Conservation (phyloP, 148 eudicot species). For the Drosera capensis region DNA sequence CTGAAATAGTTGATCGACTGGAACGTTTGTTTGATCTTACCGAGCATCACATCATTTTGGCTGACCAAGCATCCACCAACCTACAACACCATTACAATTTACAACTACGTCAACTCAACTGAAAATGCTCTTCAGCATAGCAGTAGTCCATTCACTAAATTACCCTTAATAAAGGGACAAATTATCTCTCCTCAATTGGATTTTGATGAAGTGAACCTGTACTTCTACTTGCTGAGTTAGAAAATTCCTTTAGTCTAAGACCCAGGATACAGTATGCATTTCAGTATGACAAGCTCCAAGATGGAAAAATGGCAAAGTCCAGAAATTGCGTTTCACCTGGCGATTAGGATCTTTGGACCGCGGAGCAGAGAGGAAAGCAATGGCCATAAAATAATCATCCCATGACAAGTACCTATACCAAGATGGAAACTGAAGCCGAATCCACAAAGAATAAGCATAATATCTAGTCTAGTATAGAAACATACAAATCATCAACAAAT, state of each 20-base stretch:
- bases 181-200: no score
- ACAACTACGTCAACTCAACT: not conserved
- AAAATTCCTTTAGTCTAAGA: no score
- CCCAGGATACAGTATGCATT: not conserved
- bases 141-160: not conserved
- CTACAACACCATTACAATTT: conserved; percentile 11
- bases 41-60: conserved; percentile 61
- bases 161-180: not conserved
- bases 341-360: conserved; percentile 94
- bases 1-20: not conserved
- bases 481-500: not conserved
- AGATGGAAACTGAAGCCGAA: not conserved
- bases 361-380: conserved; percentile 87
- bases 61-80: conserved; percentile 85
- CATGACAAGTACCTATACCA: conserved; percentile 71
- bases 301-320: not conserved
- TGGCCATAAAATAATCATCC: conserved; percentile 96
- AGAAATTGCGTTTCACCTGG: conserved; percentile 38
- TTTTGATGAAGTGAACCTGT: no score
- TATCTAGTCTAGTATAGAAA: not conserved
- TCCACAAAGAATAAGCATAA: not conserved
- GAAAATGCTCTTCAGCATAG: not conserved
- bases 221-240: no score
- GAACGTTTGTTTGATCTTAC: conserved; percentile 17
- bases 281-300: not conserved